These are phyloP conservation scores for Coemansia sp. DNA, from an alignment of 192 early-diverging fungal genomes.

Conservation along the genomic window DNA sequence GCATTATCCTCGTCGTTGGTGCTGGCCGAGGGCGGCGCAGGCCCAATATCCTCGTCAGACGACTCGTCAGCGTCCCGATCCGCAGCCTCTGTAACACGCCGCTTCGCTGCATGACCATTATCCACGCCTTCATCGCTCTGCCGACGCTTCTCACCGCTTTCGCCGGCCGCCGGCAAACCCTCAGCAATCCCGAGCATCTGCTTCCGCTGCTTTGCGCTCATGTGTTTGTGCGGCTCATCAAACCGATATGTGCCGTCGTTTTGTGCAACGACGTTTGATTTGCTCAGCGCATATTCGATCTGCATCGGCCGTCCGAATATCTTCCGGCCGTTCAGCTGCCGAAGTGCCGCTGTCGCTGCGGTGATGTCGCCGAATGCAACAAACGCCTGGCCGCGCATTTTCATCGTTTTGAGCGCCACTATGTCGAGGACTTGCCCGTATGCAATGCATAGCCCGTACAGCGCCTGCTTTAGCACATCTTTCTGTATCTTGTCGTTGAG, in stretches of 20 bases:
- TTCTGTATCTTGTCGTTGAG: conserved; percentile 80
- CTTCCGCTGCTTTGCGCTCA: conserved; percentile 39
- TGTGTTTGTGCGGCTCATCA: conserved; percentile 31
- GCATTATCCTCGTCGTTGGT: not conserved
- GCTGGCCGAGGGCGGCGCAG: conserved; percentile 8
- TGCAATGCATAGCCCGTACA: conserved; percentile 87
- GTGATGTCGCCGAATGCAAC: conserved; percentile 85
- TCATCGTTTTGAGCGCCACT: conserved; percentile 74
- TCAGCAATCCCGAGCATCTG: conserved; percentile 17
- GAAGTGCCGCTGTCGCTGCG: conserved; percentile 79
- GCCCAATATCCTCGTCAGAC: conserved; percentile 28
- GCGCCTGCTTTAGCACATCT: conserved; percentile 73
- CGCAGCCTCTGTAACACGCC: not conserved
- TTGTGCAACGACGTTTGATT: conserved; percentile 37
- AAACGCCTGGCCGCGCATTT: conserved; percentile 94
- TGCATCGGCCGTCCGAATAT: conserved; percentile 76
- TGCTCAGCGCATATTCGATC: conserved; percentile 46
- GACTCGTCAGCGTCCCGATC: conserved; percentile 12
- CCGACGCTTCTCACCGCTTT: conserved; percentile 31
- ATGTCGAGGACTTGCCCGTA: conserved; percentile 88
- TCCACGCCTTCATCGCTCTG: conserved; percentile 7
- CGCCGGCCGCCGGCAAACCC: not conserved
- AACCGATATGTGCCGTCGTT: conserved; percentile 33
- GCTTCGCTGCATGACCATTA: conserved; percentile 13
- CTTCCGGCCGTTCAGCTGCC: conserved; percentile 82